A percentile compares a stretch with the other conserved stretches of the same genome.
Evolutionary conservation across 2,329 filamentous ascomycete species (phyloP).

Genomic region (Xylariaceae sp.): DNA sequence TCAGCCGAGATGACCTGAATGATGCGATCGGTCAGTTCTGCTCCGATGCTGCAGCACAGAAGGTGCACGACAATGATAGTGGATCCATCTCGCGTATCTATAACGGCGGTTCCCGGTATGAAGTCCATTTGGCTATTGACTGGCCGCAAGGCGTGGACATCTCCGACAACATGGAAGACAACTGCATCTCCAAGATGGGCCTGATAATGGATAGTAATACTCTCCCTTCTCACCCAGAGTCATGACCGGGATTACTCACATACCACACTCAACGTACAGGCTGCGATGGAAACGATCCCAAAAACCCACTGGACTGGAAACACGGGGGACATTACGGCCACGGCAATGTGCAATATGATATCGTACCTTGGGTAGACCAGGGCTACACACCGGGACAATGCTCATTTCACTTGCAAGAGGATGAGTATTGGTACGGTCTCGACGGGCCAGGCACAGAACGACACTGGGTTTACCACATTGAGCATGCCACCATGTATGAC

Average conservation of each 20-base stretch:
- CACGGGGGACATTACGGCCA: neutral
- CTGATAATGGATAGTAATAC: slow-evolving; percentile 2
- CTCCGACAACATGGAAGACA: neutral
- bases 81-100: slow-evolving; percentile 3
- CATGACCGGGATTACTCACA: too few relatives aligned
- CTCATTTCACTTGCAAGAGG: neutral
- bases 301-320: slow-evolving; percentile 4
- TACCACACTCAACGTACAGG: neutral
- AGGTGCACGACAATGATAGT: neutral
- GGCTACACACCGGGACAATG: slow-evolving; percentile 2
- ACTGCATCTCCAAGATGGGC: slow-evolving; percentile 2
- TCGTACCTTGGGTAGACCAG: slow-evolving; percentile 1
- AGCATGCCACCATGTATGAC: slow-evolving; percentile 3
- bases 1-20: slow-evolving; percentile 4
- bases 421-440: neutral
- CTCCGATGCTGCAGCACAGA: neutral
- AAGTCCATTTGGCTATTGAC: slow-evolving; percentile 4
- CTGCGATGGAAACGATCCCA: slow-evolving; percentile 1
- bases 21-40: too few relatives aligned
- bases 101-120: neutral
- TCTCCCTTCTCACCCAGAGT: too few relatives aligned
- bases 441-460: neutral
- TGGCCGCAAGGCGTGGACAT: slow-evolving; percentile 6
- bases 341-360: slow-evolving; percentile 3
- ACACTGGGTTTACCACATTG: neutral